These are phyloP conservation scores for Brassica hybrid DNA, from an alignment of 441 rosid genomes.

Conservation along the genomic window DNA sequence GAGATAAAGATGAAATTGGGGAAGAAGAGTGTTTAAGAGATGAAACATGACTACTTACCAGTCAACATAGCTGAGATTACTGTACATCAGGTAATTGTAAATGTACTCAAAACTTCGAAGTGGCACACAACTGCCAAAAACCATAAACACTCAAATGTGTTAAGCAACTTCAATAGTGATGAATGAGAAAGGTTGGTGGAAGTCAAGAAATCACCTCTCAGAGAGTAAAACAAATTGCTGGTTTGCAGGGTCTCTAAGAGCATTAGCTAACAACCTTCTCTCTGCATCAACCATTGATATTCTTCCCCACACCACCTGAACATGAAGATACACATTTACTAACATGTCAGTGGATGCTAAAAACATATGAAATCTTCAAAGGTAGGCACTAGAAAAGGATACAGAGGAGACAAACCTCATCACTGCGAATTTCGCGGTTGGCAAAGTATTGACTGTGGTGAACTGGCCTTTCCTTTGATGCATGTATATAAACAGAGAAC, in stretches of 20 bases:
- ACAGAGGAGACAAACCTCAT: constrained; percentile 52
- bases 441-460: constrained; percentile 82
- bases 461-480: constrained; percentile 81
- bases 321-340: background rate
- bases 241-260: constrained; percentile 83
- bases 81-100: constrained; percentile 82
- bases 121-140: constrained; percentile 79
- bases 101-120: constrained; percentile 81
- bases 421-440: constrained; percentile 77
- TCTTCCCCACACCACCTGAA: constrained; percentile 91
- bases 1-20: background rate
- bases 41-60: constrained; percentile 51
- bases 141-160: constrained; percentile 25
- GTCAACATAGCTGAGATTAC: constrained; percentile 87
- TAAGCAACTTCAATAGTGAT: background rate
- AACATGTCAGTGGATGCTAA: background rate
- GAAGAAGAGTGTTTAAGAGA: background rate
- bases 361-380: background rate
- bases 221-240: constrained; percentile 95
- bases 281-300: constrained; percentile 98
- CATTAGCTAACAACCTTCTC: constrained; percentile 81
- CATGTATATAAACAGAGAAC: constrained; percentile 75
- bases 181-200: constrained; percentile 6
- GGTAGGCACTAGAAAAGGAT: background rate
- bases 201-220: constrained; percentile 60